A percentile compares a stretch with the other conserved stretches of the same genome.
Conservation (phyloP, 495 filamentous ascomycete genomes). For the Hypoxylon perforatum region DNA sequence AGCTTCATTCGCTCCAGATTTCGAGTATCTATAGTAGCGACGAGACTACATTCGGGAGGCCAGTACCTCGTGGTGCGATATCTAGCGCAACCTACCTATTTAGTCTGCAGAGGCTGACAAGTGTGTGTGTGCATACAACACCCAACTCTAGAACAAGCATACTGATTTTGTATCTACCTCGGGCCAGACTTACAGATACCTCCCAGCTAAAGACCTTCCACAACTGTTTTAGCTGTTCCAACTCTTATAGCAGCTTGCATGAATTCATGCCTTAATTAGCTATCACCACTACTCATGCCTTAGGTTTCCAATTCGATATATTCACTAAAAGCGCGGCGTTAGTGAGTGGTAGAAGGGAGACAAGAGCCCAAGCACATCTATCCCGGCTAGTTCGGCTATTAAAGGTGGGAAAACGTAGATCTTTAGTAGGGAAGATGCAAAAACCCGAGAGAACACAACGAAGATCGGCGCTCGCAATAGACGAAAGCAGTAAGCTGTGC, state of each 20-base stretch:
- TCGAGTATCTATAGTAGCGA: constrained; percentile 12
- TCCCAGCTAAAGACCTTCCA: no score
- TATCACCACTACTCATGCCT: no score
- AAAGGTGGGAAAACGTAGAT: constrained; percentile 9
- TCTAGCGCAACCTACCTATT: constrained; percentile 18
- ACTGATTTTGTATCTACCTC: no score
- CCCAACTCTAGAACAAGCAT: no score
- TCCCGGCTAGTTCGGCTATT: constrained; percentile 1
- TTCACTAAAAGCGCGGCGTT: no score
- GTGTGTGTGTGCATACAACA: not conserved
- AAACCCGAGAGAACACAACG: not conserved
- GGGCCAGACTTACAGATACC: no score
- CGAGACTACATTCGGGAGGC: constrained; percentile 14
- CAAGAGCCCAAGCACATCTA: not conserved
- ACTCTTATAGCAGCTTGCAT: no score
- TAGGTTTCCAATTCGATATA: no score
- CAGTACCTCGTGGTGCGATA: constrained; percentile 10
- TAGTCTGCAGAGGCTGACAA: not conserved
- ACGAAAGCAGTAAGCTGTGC: constrained; percentile 23
- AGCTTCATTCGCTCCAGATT: constrained; percentile 3
- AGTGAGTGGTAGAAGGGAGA: no score
- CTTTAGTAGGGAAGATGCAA: constrained; percentile 1
- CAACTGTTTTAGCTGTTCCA: no score
- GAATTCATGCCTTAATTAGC: no score
- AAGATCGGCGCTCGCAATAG: constrained; percentile 8